Base-by-base conservation (phyloP, 345 rosid genomes). In the Brassica cretica region DNA sequence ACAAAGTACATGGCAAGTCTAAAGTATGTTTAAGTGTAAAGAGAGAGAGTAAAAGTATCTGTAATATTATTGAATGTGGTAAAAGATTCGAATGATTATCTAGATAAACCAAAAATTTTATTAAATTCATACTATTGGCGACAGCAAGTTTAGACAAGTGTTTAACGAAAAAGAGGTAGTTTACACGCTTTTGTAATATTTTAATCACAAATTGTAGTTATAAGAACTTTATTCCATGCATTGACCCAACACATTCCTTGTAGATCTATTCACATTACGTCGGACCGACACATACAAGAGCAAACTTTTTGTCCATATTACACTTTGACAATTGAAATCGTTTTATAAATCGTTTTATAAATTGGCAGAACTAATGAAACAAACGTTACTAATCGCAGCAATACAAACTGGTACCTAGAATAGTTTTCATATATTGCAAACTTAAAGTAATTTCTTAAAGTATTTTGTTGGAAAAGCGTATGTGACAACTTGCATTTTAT, bases 161-260 rank as follows among this genome's bases (percentile, higher is more conserved):
- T 41, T 41, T 41, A 41, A 41, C 11, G 49, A 41, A 41, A 41
- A 41, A 10, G 46, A 41, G 49, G 49, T 41, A 10, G 49, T 10
- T 41, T 41, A 41, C 49, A 41, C 49, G 49, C 49, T 10, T 41
- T 33, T 41, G 4, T 10, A 9, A 41, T 41, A 41, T 41, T 41
- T 41, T 41, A 41, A 41, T 41, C 14, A 0, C 62, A 78, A 78
- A 78, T 51, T 72, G 67, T 78, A 65, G 11, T 65, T 8, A 44
- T 30, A 21, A 1, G 24, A 72, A 72, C 24, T 73, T 72, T 66
- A 65, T 59, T 72, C 11, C 55, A 46, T 78, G 82, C 70, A 73
- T 78, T 78, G 82, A 68, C 82, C 70, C 76, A 61, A 67, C 0
- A 32, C n/a, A 32, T 73, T 21, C 55, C 8, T 33, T 8, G 29